Percentiles rank a stretch among this genome's conserved stretches.
phyloP scores from a whole-genome alignment of 1,139 yeast genomes.

The Candida labiduridarum region DNA sequence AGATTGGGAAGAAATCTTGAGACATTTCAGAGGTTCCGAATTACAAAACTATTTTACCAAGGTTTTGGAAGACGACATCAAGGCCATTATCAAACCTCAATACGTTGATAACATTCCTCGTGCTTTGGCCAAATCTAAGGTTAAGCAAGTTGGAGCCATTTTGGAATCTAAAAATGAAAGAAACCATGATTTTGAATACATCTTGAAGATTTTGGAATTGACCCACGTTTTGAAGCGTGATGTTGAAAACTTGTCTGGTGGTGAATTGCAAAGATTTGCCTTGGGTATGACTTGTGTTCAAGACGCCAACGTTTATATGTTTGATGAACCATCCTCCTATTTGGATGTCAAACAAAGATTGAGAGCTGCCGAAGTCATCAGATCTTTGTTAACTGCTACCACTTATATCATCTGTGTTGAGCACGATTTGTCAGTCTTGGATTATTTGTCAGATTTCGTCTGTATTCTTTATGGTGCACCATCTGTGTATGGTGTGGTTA shows the following conservation, averaged over 20 bases:
- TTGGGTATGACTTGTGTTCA: conserved; percentile 97
- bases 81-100: conserved; percentile 96
- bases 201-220: conserved; percentile 73
- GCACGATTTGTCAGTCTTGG: conserved; percentile 96
- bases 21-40: conserved; percentile 93
- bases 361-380: conserved; percentile 92
- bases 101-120: conserved; percentile 96
- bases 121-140: conserved; percentile 86
- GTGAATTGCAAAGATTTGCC: conserved; percentile 97
- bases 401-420: conserved; percentile 93
- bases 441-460: conserved; percentile 92
- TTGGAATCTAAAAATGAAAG: conserved; percentile 76
- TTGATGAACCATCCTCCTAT: conserved; percentile 98
- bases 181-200: conserved; percentile 57
- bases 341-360: conserved; percentile 98
- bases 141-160: conserved; percentile 83
- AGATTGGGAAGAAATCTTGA: conserved; percentile 93
- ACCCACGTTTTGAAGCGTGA: conserved; percentile 78
- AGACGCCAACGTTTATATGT: conserved; percentile 94
- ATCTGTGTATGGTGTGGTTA: conserved; percentile 97
- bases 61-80: conserved; percentile 88
- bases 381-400: conserved; percentile 76
- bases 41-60: conserved; percentile 94
- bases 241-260: conserved; percentile 89
- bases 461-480: conserved; percentile 98